phyloP scores from a whole-genome alignment of 208 protist species.

The Ichthyophonus hoferi region DNA sequence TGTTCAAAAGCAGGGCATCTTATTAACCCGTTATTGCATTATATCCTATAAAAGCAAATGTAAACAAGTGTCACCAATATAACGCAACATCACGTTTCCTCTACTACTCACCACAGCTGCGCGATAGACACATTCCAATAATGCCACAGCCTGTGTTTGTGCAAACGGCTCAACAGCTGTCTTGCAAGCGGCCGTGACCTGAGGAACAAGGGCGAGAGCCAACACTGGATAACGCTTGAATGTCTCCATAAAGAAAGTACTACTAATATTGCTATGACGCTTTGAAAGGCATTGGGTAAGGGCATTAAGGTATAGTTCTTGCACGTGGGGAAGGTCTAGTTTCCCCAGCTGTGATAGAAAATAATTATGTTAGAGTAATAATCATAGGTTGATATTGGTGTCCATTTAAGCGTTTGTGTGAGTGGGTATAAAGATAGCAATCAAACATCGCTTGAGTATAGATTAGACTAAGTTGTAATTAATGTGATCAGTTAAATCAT shows the following conservation, averaged over 20 bases:
- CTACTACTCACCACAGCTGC: background rate
- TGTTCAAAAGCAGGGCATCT: too few relatives aligned
- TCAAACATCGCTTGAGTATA: too few relatives aligned
- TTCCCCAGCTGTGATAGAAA: background rate
- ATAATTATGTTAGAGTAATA: too few relatives aligned
- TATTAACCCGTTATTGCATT: too few relatives aligned
- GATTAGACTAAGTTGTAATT: too few relatives aligned
- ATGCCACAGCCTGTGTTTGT: background rate
- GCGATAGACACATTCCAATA: background rate
- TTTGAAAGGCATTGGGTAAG: background rate
- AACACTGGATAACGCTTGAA: background rate
- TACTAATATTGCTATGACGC: background rate
- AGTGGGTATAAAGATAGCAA: too few relatives aligned
- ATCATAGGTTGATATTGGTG: too few relatives aligned
- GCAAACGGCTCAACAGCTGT: background rate
- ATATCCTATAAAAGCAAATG: too few relatives aligned
- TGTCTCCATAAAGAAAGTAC: background rate
- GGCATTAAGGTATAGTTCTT: background rate
- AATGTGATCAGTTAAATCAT: too few relatives aligned
- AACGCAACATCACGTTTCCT: too few relatives aligned
- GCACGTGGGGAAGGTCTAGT: background rate
- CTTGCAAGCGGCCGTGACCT: background rate
- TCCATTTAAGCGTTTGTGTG: too few relatives aligned
- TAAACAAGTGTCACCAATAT: too few relatives aligned
- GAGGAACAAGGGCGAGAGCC: background rate